A percentile compares a stretch with the other conserved stretches of the same genome.
phyloP scores from a whole-genome alignment of 371 early-diverging fungal genomes.

The Rhizopus sp. region DNA sequence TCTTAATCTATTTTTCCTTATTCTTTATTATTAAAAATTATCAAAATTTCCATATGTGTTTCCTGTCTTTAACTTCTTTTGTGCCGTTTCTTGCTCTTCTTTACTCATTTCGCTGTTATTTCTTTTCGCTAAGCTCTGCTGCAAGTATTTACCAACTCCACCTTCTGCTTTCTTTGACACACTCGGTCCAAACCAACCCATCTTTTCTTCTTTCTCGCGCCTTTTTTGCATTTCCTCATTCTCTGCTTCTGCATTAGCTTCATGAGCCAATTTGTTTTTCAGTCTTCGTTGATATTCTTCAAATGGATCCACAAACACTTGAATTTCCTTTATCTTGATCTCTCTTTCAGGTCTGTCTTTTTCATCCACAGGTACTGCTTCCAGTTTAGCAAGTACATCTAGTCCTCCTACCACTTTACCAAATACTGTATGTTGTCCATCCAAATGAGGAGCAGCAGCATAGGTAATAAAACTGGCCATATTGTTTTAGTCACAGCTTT shows the following conservation, averaged over 20 bases:
- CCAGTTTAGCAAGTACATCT: slow-evolving; percentile 80
- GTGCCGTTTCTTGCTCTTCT: slow-evolving; percentile 7
- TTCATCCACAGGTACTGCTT: slow-evolving; percentile 71
- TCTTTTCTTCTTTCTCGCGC: slow-evolving; percentile 54
- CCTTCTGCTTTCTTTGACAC: slow-evolving; percentile 35
- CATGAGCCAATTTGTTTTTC: slow-evolving; percentile 48
- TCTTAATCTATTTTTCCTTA: not conserved
- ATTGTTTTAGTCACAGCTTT: not conserved
- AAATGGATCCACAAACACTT: slow-evolving; percentile 85
- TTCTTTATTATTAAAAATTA: slow-evolving; percentile 29
- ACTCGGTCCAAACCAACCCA: slow-evolving; percentile 78
- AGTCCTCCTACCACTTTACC: slow-evolving; percentile 86
- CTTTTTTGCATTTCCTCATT: slow-evolving; percentile 40
- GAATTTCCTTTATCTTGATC: slow-evolving; percentile 72
- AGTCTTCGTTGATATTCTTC: slow-evolving; percentile 71
- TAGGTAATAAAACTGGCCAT: slow-evolving; percentile 79
- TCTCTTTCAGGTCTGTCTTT: slow-evolving; percentile 73
- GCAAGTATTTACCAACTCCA: slow-evolving; percentile 73
- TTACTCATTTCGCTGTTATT: slow-evolving; percentile 7
- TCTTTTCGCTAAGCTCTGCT: slow-evolving; percentile 23
- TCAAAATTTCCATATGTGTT: slow-evolving; percentile 41
- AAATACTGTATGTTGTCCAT: slow-evolving; percentile 92
- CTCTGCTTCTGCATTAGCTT: slow-evolving; percentile 46
- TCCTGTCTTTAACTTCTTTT: slow-evolving; percentile 15
- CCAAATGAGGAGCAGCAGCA: slow-evolving; percentile 79